Evolutionary conservation across 345 rosid genomes (phyloP).

Genomic region (Murraya koenigii): DNA sequence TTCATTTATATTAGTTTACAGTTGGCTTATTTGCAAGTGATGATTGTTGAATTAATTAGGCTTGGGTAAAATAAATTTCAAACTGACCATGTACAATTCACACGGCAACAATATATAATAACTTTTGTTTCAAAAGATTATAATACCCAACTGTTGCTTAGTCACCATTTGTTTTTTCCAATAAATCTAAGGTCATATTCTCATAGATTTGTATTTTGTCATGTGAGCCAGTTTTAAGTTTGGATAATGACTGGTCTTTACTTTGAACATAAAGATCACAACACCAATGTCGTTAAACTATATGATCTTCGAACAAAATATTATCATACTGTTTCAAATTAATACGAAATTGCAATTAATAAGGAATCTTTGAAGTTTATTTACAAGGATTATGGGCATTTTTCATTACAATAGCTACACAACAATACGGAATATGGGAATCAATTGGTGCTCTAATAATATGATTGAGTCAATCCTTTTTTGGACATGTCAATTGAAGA

Average conservation of each 20-base stretch:
- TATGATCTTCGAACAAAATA: slow-evolving; percentile 9
- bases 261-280: background rate
- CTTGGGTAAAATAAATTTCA: slow-evolving; percentile 20
- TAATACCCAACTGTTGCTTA: slow-evolving; percentile 20
- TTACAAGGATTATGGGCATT: background rate
- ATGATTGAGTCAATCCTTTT: slow-evolving; percentile 40
- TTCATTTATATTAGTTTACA: slow-evolving; percentile 25
- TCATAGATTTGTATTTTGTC: slow-evolving; percentile 44
- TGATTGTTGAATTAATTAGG: slow-evolving; percentile 34
- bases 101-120: slow-evolving; percentile 26
- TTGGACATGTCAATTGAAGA: slow-evolving; percentile 36
- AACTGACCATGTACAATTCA: slow-evolving; percentile 43
- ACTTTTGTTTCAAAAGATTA: slow-evolving; percentile 1
- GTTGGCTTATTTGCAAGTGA: slow-evolving; percentile 45
- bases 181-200: slow-evolving; percentile 46
- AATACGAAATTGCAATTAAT: background rate
- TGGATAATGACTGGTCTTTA: slow-evolving; percentile 26
- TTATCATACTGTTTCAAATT: background rate
- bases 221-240: slow-evolving; percentile 37
- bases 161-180: slow-evolving; percentile 24
- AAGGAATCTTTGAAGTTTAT: slow-evolving; percentile 2
- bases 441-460: slow-evolving; percentile 17
- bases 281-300: background rate
- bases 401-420: background rate
- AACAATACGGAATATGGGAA: slow-evolving; percentile 19